Evolutionary conservation across 2,329 filamentous ascomycete genomes (phyloP).

Genomic region (Parafenestella ontariensis): DNA sequence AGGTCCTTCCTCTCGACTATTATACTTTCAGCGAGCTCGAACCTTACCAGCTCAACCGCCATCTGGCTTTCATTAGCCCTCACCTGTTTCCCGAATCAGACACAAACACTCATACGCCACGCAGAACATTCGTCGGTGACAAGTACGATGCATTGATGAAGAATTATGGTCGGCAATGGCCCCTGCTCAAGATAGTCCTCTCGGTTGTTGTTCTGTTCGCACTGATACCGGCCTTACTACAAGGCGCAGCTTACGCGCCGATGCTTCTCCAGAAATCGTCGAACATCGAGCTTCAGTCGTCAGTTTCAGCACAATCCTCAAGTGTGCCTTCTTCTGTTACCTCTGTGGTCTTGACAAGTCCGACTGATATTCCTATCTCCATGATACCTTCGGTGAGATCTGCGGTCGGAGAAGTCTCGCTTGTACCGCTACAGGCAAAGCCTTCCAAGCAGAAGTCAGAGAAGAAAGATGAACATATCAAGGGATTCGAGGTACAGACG

Average conservation of each 20-base stretch:
- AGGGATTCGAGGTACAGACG: slow-evolving; percentile 60
- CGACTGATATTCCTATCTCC: background rate
- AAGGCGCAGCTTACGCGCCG: slow-evolving; percentile 19
- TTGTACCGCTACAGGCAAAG: slow-evolving; percentile 16
- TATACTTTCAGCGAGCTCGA: slow-evolving; percentile 44
- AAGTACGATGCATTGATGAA: slow-evolving; percentile 13
- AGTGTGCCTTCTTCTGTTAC: slow-evolving; percentile 8
- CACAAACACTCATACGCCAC: slow-evolving; percentile 3
- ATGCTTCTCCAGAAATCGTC: slow-evolving; percentile 15
- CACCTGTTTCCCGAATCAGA: slow-evolving; percentile 17
- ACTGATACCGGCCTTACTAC: slow-evolving; percentile 24
- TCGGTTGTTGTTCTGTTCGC: slow-evolving; percentile 22
- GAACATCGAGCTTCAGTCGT: slow-evolving; percentile 5
- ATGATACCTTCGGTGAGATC: slow-evolving; percentile 8
- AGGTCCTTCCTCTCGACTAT: slow-evolving; percentile 43
- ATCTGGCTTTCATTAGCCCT: slow-evolving; percentile 43
- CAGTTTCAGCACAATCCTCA: slow-evolving; percentile 3
- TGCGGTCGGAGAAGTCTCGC: slow-evolving; percentile 24
- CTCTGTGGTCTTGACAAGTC: slow-evolving; percentile 6
- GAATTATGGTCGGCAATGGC: slow-evolving; percentile 4
- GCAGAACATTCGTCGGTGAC: slow-evolving; percentile 4
- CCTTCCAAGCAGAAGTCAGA: slow-evolving; percentile 12
- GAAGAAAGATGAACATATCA: slow-evolving; percentile 37
- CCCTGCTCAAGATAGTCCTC: slow-evolving; percentile 9
- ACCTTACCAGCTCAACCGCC: slow-evolving; percentile 47